Percentiles rank a stretch among this genome's conserved stretches.
phyloP scores from a whole-genome alignment of 305 asterid species.

The Fraxinus latifolia region DNA sequence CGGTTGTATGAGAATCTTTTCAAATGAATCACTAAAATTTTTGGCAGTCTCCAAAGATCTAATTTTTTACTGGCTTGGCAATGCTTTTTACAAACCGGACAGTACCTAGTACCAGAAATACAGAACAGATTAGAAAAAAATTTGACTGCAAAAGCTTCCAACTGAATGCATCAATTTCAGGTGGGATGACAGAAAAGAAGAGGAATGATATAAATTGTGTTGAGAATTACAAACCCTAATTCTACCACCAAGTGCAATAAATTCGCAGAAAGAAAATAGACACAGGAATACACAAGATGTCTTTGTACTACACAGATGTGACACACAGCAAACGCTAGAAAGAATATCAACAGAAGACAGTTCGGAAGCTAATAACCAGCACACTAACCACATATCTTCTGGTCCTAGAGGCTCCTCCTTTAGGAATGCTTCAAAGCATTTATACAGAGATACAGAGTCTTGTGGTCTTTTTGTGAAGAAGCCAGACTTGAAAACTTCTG shows the following conservation, averaged over 20 bases:
- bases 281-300: not conserved
- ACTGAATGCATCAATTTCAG: not conserved
- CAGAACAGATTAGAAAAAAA: slow-evolving; percentile 25
- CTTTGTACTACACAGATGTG: not conserved
- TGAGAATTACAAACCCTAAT: not conserved
- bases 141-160: slow-evolving; percentile 10
- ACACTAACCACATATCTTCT: slow-evolving; percentile 96
- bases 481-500: slow-evolving; percentile 73
- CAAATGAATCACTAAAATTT: slow-evolving; percentile 84
- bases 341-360: slow-evolving; percentile 18
- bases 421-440: slow-evolving; percentile 89
- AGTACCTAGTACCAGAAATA: slow-evolving; percentile 49
- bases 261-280: not conserved
- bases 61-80: slow-evolving; percentile 91
- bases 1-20: slow-evolving; percentile 85
- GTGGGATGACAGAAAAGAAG: slow-evolving; percentile 4
- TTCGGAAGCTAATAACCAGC: slow-evolving; percentile 21
- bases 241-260: not conserved
- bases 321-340: not conserved
- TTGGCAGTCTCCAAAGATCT: slow-evolving; percentile 93
- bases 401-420: slow-evolving; percentile 99
- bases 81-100: slow-evolving; percentile 86
- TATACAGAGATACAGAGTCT: slow-evolving; percentile 75
- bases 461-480: slow-evolving; percentile 61
- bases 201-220: not conserved